Evolutionary conservation across 140 eudicot genomes (phyloP).

Genomic region (Cichorium intybus): DNA sequence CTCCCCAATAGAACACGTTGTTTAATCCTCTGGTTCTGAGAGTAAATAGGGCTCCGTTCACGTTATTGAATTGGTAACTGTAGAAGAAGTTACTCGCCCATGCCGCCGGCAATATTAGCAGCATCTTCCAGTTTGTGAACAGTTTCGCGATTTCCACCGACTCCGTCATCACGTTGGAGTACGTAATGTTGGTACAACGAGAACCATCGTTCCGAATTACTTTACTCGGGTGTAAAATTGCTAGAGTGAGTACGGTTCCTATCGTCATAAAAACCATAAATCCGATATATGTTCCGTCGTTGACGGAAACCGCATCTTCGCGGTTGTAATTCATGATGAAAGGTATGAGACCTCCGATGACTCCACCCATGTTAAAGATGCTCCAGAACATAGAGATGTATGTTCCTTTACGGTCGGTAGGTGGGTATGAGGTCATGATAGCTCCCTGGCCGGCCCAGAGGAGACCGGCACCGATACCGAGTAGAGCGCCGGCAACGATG

Average conservation of each 20-base stretch:
- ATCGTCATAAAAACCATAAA: constrained; percentile 87
- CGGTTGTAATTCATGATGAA: constrained; percentile 62
- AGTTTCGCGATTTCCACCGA: constrained; percentile 44
- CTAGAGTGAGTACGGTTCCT: constrained; percentile 56
- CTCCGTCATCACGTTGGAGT: constrained; percentile 60
- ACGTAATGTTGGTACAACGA: constrained; percentile 63
- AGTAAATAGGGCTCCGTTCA: constrained; percentile 77
- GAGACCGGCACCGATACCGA: constrained; percentile 91
- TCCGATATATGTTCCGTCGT: constrained; percentile 92
- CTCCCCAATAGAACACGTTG: constrained; percentile 96
- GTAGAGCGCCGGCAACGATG: constrained; percentile 70
- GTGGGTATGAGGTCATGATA: constrained; percentile 93
- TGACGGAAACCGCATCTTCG: constrained; percentile 56
- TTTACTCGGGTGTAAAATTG: constrained; percentile 73
- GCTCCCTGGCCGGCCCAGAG: constrained; percentile 98
- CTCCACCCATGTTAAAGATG: constrained; percentile 92
- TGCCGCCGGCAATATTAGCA: constrained; percentile 75
- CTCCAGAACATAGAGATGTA: constrained; percentile 91
- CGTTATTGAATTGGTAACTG: constrained; percentile 85
- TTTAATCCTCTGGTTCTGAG: constrained; percentile 89
- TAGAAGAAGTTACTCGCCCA: constrained; percentile 97
- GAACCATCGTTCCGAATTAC: constrained; percentile 87
- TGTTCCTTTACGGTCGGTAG: constrained; percentile 60
- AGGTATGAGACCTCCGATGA: constrained; percentile 88
- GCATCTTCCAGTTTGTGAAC: constrained; percentile 79